Conservation (phyloP, 768 basidiomycete genomes). For the Chalciporus pseudorubinellus region DNA sequence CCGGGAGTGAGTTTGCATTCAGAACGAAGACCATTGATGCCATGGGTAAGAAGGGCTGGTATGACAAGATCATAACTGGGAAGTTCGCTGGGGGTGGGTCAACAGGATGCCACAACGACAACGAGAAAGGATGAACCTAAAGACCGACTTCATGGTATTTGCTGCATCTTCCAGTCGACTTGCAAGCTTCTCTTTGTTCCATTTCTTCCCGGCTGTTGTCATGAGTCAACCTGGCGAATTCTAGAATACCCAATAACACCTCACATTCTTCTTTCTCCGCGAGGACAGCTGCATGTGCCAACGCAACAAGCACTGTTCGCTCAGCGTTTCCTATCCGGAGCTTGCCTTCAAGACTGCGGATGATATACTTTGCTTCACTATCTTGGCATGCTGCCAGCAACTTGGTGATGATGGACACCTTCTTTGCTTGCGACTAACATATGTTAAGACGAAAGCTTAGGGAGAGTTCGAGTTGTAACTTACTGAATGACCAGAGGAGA, state of each 20-base stretch:
- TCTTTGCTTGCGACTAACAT: conserved; percentile 85
- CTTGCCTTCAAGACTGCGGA: conserved; percentile 94
- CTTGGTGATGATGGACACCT: conserved; percentile 92
- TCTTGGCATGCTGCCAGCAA: conserved; percentile 90
- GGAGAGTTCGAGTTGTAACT: conserved; percentile 17
- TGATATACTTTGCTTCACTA: conserved; percentile 93
- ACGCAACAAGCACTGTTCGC: conserved; percentile 89
- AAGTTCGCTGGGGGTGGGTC: conserved; percentile 63
- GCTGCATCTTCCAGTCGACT: conserved; percentile 73
- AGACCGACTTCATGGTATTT: conserved; percentile 82
- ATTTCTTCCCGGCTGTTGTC: conserved; percentile 63
- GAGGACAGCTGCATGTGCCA: conserved; percentile 87
- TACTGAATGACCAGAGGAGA: conserved; percentile 80
- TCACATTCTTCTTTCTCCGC: conserved; percentile 69
- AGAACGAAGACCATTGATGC: conserved; percentile 65
- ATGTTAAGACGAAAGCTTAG: neutral
- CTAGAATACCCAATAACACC: conserved; percentile 2
- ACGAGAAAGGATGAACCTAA: conserved; percentile 57
- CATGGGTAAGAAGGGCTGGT: conserved; percentile 80
- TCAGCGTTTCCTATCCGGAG: conserved; percentile 96
- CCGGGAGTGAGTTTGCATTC: conserved; percentile 92
- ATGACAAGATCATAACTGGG: conserved; percentile 91
- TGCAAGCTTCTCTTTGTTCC: conserved; percentile 70
- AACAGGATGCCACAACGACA: neutral
- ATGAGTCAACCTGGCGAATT: neutral